Percentiles rank a stretch among this genome's conserved stretches.
These are phyloP conservation scores for Dothiorella sarmentorum DNA, from an alignment of 2,329 filamentous ascomycete genomes.

Conservation along the genomic window DNA sequence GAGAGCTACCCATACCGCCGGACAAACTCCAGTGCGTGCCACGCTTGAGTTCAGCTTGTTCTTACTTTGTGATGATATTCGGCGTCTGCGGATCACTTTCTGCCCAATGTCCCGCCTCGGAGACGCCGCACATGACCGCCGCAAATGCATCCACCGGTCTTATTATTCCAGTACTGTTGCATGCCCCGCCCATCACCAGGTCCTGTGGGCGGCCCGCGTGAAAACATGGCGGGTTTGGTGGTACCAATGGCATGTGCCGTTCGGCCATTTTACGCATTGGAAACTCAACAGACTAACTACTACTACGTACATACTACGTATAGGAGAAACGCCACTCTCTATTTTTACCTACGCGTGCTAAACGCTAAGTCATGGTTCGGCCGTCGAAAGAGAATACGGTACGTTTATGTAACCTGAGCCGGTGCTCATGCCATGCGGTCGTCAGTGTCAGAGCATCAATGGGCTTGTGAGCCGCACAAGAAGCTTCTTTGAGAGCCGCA, in stretches of 20 bases:
- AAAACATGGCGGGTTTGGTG: background rate
- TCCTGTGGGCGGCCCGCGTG: background rate
- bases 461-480: constrained; percentile 12
- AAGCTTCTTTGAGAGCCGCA: background rate
- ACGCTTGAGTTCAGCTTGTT: background rate
- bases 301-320: too few relatives aligned
- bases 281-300: background rate
- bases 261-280: constrained; percentile 3
- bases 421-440: background rate
- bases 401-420: constrained; percentile 11
- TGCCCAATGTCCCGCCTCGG: background rate
- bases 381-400: constrained; percentile 12
- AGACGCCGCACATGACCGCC: background rate
- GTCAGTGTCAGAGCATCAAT: background rate
- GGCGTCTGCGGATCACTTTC: background rate
- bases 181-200: constrained; percentile 1
- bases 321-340: background rate
- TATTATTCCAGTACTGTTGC: background rate
- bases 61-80: background rate
- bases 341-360: background rate
- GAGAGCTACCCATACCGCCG: background rate
- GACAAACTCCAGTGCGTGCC: too few relatives aligned
- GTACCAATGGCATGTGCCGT: background rate
- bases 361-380: background rate
- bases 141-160: background rate